Evolutionary conservation across 768 basidiomycete species (phyloP), one percentile per base, ranked within the genome.

Genomic region (Suillus weaverae): DNA sequence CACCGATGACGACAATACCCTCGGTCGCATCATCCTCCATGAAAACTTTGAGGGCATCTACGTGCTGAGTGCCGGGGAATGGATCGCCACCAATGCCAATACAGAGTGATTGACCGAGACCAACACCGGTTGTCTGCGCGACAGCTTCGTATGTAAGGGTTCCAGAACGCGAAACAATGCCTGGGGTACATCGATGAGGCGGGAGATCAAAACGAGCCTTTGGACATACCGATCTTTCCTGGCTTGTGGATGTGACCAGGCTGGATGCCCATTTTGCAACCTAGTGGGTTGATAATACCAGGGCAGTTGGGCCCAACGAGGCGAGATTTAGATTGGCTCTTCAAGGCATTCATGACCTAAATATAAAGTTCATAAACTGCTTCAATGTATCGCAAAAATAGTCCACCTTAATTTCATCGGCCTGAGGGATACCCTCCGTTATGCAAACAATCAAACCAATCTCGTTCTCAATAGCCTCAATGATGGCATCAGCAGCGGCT

Each of bases 181-280:
- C 94, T 95, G 65, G 18, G 54, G 26, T 1, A 48, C 60, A 39
- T 30, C 55, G 50, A 16, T 62, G 36, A 22, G 62, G 18, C 33
- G 4, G 30, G 48, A 62, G 32, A 22, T 26, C 46, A 53, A 9
- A 50, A 13, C 10, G 4, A 20, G 26, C 3, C 26, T 18, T n/a
- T 14, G 41, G 4, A 74, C 85, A 39, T 70, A 92, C 96, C 97
- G 70, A 99, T 97, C 70, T 92, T 94, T 62, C 97, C 97, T 63
- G 97, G 95, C 70, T 78, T 94, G 82, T 99, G 97, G 71, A 99
- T 98, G 75, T 97, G 95, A 33, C 95, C 97, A 14, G 97, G 97
- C 73, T 94, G 92, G 73, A 99, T 99, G 65, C 97, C 97, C 89
- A 99, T 98, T 84, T 99, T 99, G 84, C 97, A 99, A 26, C 97